Base-by-base conservation (phyloP, 2,329 filamentous ascomycete genomes). In the Zymoseptoria pseudotritici region DNA sequence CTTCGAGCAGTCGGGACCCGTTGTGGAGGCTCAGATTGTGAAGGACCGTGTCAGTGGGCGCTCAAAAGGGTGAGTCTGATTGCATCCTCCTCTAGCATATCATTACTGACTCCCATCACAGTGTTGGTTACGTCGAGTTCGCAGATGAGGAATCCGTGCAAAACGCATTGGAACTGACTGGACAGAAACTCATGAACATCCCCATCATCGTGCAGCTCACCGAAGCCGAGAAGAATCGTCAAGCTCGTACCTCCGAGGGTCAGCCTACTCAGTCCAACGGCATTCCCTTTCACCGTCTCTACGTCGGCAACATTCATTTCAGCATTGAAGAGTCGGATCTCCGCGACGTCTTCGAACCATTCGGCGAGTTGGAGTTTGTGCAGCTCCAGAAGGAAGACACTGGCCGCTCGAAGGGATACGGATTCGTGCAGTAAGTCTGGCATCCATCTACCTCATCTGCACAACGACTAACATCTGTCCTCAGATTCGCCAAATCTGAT, bases 271-370 rank as follows among this genome's bases (percentile, higher is more conserved):
- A 90, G 68, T 86, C 88, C 61, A 92, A 92, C 73, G 88, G 90
- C 63, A 88, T 96, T 61, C 94, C 94, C 22, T 97, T 97, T 80
- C 94, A 99, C 78, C 90, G 95, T 68, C 88, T 99, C 61, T 99
- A 97, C 76, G 93, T 99, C 68, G 94, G 94, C 77, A 99, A 99
- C 75, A 97, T 99, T 69, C 94, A 99, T 80, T 99, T 99, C 83
- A 97, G 91, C 75, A 96, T 99, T 74, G 97, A 91, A 73, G 94
- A 99, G 78, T 86, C 88, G 75, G 95, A 99, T 77, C 81, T 99
- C 66, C 88, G 93, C 81, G 91, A 93, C 74, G 91, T 99, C 63
- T 99, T 99, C 76, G 91, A 95, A 78, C 93, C 94, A 1, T 99
- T 97, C 76, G 94, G 94, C 69, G 92, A 96, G 78, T 87, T 99